Conservation (phyloP, 176 grass and related monocot species). For the Juncus effusus region DNA sequence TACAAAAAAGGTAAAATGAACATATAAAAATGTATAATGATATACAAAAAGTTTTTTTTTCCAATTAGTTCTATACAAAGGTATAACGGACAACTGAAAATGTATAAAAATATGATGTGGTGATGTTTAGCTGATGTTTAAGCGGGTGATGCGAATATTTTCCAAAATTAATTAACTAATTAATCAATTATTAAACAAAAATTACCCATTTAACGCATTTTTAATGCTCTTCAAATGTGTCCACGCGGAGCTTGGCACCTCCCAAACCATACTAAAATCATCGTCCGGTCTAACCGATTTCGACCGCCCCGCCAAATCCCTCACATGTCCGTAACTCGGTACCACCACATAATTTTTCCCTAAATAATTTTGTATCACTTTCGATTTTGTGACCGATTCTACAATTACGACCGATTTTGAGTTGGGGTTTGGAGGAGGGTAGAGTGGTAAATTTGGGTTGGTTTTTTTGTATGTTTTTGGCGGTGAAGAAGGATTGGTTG, state of each 20-base stretch:
- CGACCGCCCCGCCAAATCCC: conserved; percentile 90
- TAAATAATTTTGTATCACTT: conserved; percentile 97
- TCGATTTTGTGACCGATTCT: conserved; percentile 85
- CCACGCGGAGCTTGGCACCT: conserved; percentile 92
- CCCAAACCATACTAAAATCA: conserved; percentile 98
- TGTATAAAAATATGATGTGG: no score
- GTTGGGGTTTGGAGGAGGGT: conserved; percentile 37
- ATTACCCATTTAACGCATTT: conserved; percentile 74
- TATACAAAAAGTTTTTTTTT: no score
- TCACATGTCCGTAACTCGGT: conserved; percentile 93
- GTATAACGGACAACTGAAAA: no score
- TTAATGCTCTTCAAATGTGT: conserved; percentile 95
- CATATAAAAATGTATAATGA: no score
- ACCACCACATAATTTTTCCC: conserved; percentile 81
- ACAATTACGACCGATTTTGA: conserved; percentile 91
- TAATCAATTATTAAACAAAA: background rate
- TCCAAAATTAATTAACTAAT: no score
- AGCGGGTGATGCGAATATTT: no score
- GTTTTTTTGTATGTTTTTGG: background rate
- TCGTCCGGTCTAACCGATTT: conserved; percentile 93
- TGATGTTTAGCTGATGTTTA: no score
- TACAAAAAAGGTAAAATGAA: no score
- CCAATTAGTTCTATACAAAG: no score
- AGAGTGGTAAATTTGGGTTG: conserved; percentile 43
- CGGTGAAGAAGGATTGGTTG: background rate